A percentile compares a stretch with the other conserved stretches of the same genome.
phyloP scores from a whole-genome alignment of 139 green algal species.

The Closterium sp. region DNA sequence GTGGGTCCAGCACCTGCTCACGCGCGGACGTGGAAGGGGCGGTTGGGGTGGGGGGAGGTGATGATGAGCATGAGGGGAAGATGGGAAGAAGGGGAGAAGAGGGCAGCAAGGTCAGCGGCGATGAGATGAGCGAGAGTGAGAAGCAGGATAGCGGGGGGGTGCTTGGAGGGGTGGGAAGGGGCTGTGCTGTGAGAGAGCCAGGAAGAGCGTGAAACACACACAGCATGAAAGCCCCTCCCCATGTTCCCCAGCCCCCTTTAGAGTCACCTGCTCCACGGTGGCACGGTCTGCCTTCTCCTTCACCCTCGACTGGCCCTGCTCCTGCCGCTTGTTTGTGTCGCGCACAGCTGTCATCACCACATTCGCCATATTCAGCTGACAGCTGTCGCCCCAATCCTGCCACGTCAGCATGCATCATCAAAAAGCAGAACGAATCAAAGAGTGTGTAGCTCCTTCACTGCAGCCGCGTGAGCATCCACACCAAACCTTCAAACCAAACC shows the following conservation, averaged over 20 bases:
- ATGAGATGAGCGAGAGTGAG: not conserved
- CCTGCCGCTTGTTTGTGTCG: slow-evolving; percentile 19
- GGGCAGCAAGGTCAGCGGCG: not conserved
- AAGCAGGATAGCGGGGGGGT: not conserved
- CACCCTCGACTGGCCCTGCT: slow-evolving; percentile 13
- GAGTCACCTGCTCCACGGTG: slow-evolving; percentile 78
- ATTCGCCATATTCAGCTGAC: slow-evolving; percentile 17
- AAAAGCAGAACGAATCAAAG: no score
- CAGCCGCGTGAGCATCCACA: not conserved
- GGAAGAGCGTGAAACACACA: not conserved
- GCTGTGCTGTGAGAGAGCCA: not conserved
- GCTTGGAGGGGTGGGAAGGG: not conserved
- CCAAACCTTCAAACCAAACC: not conserved
- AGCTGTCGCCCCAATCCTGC: slow-evolving; percentile 21
- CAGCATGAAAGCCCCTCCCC: no score
- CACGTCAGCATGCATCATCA: not conserved
- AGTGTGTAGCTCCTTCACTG: not conserved
- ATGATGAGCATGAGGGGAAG: not conserved
- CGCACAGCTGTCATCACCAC: slow-evolving; percentile 35
- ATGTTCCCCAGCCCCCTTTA: not conserved
- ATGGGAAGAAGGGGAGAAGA: not conserved
- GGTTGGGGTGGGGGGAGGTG: not conserved
- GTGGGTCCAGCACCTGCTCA: slow-evolving; percentile 78
- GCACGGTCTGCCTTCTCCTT: slow-evolving; percentile 85
- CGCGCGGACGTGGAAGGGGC: no score